phyloP scores from a whole-genome alignment of 2,329 filamentous ascomycete species.

The Ceratocystis albifundus region DNA sequence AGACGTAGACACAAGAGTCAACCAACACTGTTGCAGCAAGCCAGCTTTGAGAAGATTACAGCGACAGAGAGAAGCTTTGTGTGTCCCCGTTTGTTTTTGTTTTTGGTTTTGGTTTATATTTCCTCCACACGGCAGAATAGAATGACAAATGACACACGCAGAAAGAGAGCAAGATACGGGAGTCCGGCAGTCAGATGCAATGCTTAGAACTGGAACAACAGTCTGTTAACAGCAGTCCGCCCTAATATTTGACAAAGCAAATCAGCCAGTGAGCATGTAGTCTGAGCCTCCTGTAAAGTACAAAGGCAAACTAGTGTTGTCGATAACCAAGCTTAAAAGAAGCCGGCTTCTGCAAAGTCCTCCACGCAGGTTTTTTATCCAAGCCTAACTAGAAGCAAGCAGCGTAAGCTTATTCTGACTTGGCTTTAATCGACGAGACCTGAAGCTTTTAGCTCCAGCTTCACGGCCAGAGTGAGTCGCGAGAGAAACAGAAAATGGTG shows the following conservation, averaged over 20 bases:
- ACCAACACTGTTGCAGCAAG: slow-evolving; percentile 8
- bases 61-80: slow-evolving; percentile 15
- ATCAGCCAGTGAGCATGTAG: not conserved
- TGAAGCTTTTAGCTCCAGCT: not conserved
- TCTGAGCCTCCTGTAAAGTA: not conserved
- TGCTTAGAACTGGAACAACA: not conserved
- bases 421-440: not conserved
- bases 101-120: slow-evolving; percentile 14
- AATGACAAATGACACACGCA: slow-evolving; percentile 9
- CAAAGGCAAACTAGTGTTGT: not conserved
- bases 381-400: not conserved
- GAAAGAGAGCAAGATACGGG: slow-evolving; percentile 15
- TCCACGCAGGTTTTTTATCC: not conserved
- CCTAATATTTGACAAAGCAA: slow-evolving; percentile 3
- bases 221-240: not conserved
- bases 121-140: slow-evolving; percentile 11
- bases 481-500: not conserved
- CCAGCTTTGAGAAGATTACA: slow-evolving; percentile 7
- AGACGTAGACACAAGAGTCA: slow-evolving; percentile 2
- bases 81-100: slow-evolving; percentile 8
- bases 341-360: slow-evolving; percentile 2
- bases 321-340: not conserved
- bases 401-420: not conserved
- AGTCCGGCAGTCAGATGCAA: slow-evolving; percentile 7
- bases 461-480: not conserved